These are phyloP conservation scores for Dipteronia sinensis DNA, from an alignment of 345 rosid species.

Conservation along the genomic window DNA sequence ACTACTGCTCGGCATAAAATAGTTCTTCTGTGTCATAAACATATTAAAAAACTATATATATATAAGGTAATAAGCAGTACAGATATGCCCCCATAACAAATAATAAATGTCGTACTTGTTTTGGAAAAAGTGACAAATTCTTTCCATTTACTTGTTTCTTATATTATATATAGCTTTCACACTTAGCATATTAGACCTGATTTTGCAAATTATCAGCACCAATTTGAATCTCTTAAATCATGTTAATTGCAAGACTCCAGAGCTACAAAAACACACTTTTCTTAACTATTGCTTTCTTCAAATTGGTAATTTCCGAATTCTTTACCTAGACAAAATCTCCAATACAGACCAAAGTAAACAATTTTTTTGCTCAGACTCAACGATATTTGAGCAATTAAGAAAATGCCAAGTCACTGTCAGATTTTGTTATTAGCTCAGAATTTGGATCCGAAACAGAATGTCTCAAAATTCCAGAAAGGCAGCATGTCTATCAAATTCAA, in stretches of 20 bases:
- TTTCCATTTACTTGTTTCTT: background rate
- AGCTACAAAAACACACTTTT: background rate
- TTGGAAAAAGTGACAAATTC: background rate
- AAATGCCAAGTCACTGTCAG: background rate
- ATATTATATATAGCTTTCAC: background rate
- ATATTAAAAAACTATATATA: background rate
- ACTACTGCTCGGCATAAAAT: conserved; percentile 25
- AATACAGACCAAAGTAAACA: background rate
- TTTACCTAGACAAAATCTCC: too few relatives aligned
- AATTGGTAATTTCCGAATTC: background rate
- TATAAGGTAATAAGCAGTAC: background rate
- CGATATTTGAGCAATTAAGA: background rate
- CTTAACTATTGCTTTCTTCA: background rate
- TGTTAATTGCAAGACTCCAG: background rate
- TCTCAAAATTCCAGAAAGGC: background rate
- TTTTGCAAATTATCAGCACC: conserved; percentile 13
- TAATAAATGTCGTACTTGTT: background rate
- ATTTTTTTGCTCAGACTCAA: background rate
- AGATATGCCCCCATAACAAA: background rate
- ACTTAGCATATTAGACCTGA: background rate
- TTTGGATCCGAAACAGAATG: background rate
- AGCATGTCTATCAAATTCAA: background rate
- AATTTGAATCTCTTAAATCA: background rate
- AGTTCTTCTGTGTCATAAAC: conserved; percentile 17
- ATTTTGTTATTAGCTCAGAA: background rate